Evolutionary conservation across 768 basidiomycete genomes (phyloP), one percentile per base, ranked within the genome.

Genomic region (Crassisporium funariophilum): DNA sequence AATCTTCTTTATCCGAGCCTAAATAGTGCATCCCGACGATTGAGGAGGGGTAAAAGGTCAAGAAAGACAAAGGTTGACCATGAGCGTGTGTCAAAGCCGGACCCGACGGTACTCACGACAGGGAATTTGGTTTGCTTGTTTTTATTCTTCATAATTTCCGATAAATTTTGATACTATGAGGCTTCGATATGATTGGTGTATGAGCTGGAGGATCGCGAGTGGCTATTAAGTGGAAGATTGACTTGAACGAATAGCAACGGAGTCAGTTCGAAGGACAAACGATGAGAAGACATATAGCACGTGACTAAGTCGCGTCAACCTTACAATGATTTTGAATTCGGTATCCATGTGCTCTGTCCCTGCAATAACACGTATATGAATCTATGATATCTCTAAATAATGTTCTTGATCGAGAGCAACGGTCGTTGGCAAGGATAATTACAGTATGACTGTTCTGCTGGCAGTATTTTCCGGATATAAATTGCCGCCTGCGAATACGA

Each of bases 1-100:
- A 46, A 98, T 97, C 74, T 92, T 91, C 79, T 98, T 98, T 73
- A 98, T 98, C 35, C 95, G 86, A 3, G 95, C 95, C 94, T 95
- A 55, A 4, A 27, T 16, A 12, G 12, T 12, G 27, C 19, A 43
- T 24, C 35, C 33, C 35, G 41, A 29, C 2, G 49, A 41, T 19
- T 16, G 33, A 39, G 27, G 23, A 21, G 35, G 5, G 35, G 13
- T 35, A 21, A 45, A 13, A 35, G n/a, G n/a, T n/a, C n/a, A n/a
- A 49, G 46, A 37, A 34, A 21, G 27, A 19, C 38, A 23, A 16
- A n/a, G 6, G 15, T 11, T 22, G 23, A 31, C 37, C 19, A 23
- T 16, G 13, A 33, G 23, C 41, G 33, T 29, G 31, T 21, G 34
- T 20, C 9, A 33, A 25, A 29, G 21, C 24, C 9, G 25, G 20